phyloP scores from a whole-genome alignment of 1,284 basidiomycete species.

The Cutaneotrichosporon spelunceum region DNA sequence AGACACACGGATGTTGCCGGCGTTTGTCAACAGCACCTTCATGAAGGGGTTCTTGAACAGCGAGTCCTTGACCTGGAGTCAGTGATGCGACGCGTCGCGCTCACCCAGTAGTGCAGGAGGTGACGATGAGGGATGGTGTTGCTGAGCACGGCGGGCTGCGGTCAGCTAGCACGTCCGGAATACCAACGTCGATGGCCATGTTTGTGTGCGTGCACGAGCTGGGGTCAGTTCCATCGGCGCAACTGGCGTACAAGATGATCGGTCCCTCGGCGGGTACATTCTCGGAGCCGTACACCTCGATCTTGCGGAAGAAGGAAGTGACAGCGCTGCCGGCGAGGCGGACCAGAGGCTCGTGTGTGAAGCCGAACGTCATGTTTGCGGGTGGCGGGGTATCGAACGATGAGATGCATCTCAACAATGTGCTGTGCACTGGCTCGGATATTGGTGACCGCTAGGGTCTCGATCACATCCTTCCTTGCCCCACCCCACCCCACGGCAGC shows the following conservation, averaged over 20 bases:
- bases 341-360: constrained; percentile 64
- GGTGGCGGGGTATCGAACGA: neutral
- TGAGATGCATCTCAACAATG: neutral
- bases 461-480: neutral
- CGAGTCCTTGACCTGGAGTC: constrained; percentile 52
- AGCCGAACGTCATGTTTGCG: constrained; percentile 53
- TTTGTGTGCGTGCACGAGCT: constrained; percentile 85
- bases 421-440: too few relatives aligned
- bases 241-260: constrained; percentile 66
- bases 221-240: constrained; percentile 21
- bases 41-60: constrained; percentile 75
- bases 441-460: too few relatives aligned
- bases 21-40: constrained; percentile 72
- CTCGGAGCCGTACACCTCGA: constrained; percentile 76
- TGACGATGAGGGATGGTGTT: constrained; percentile 46
- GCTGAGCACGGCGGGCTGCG: constrained; percentile 47
- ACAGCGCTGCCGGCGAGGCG: constrained; percentile 68
- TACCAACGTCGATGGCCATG: constrained; percentile 82
- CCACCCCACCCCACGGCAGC: too few relatives aligned
- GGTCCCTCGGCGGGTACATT: constrained; percentile 79
- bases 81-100: constrained; percentile 39
- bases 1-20: constrained; percentile 72
- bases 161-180: constrained; percentile 7
- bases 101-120: constrained; percentile 88
- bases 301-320: constrained; percentile 78